Conservation (phyloP, 192 early-diverging fungal genomes). For the Blastocladiella britannica region DNA sequence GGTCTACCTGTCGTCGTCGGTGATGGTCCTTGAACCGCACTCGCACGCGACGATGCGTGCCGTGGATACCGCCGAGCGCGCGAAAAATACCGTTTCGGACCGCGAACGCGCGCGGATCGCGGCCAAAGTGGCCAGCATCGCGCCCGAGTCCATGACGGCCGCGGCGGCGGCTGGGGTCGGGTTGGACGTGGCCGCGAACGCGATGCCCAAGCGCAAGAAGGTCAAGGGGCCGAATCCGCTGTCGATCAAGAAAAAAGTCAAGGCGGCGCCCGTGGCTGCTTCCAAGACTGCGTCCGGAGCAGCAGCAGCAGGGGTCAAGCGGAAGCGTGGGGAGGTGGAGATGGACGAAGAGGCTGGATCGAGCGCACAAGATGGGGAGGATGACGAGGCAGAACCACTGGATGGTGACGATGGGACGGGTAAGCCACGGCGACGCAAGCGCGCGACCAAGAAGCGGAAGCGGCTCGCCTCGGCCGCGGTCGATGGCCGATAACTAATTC, state of each 20-base stretch:
- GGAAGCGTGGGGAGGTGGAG: too few relatives aligned
- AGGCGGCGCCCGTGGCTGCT: constrained; percentile 3
- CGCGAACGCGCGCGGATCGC: not conserved
- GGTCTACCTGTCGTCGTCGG: constrained; percentile 55
- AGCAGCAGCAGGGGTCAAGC: too few relatives aligned
- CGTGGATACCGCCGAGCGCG: constrained; percentile 17
- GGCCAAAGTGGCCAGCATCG: constrained; percentile 15
- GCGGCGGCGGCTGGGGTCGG: constrained; percentile 27
- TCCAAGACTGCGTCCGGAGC: too few relatives aligned
- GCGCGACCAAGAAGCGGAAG: too few relatives aligned
- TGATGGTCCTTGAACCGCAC: constrained; percentile 64
- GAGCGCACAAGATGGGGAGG: too few relatives aligned
- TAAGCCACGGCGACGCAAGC: too few relatives aligned
- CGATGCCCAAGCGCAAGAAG: constrained; percentile 38
- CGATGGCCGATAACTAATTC: too few relatives aligned
- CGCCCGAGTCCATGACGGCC: constrained; percentile 20
- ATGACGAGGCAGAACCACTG: too few relatives aligned
- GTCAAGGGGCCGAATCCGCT: constrained; percentile 72
- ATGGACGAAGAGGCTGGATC: too few relatives aligned
- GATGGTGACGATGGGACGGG: too few relatives aligned
- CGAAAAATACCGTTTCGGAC: not conserved
- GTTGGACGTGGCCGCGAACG: constrained; percentile 25
- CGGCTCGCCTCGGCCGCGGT: too few relatives aligned
- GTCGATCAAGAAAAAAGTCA: constrained; percentile 58
- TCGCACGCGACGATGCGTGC: constrained; percentile 23